Percentiles rank a stretch among this genome's conserved stretches.
phyloP scores from a whole-genome alignment of 495 filamentous ascomycete genomes.

The Choiromyces venosus region DNA sequence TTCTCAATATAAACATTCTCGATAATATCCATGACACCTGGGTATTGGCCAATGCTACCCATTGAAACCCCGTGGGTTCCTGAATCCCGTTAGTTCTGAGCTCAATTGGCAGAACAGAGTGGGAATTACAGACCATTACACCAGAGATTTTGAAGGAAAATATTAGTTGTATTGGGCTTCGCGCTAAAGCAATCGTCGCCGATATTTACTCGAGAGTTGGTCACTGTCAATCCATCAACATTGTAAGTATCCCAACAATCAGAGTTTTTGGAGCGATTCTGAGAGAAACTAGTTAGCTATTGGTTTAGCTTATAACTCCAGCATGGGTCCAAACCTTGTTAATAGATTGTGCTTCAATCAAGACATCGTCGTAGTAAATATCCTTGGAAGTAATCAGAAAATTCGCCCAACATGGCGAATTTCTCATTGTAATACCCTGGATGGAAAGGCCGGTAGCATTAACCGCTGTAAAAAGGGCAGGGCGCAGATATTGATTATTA shows the following conservation, averaged over 20 bases:
- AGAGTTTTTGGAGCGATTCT: conserved; percentile 53
- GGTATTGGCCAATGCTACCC: conserved; percentile 56
- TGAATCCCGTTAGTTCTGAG: not conserved
- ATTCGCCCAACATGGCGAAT: conserved; percentile 58
- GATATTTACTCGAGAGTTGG: conserved; percentile 50
- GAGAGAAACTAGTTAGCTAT: not conserved
- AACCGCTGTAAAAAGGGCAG: conserved; percentile 54
- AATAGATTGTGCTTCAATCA: conserved; percentile 52
- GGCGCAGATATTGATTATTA: conserved; percentile 51
- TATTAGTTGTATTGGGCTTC: conserved; percentile 55
- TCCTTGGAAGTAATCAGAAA: conserved; percentile 54
- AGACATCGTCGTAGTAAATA: conserved; percentile 51
- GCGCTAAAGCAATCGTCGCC: conserved; percentile 59
- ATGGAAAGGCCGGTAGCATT: conserved; percentile 54
- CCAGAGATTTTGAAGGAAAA: conserved; percentile 55
- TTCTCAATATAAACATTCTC: conserved; percentile 55
- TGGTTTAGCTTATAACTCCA: not conserved
- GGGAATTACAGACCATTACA: conserved; percentile 46
- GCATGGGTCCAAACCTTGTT: conserved; percentile 44
- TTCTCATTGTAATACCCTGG: conserved; percentile 53
- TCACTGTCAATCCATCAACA: conserved; percentile 49
- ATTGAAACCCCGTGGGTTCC: conserved; percentile 55
- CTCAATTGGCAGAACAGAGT: not conserved
- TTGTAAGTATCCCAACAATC: conserved; percentile 57
- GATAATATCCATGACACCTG: conserved; percentile 51